Conservation (phyloP, 106 monocot genomes). For the Amphibolis antarctica region DNA sequence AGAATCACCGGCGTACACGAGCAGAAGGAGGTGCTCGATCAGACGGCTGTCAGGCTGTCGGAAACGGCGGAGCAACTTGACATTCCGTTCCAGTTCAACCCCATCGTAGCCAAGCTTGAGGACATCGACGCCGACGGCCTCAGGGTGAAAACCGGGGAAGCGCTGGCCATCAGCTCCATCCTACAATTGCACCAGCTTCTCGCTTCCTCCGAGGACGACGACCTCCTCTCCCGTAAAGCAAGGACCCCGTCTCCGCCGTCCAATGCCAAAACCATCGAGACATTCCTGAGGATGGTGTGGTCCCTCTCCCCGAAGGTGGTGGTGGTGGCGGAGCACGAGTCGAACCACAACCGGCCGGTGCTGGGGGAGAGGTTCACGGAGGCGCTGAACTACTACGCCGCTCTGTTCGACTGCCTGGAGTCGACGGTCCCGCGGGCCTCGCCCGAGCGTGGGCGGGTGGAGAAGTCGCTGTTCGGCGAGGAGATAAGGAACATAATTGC, state of each 20-base stretch:
- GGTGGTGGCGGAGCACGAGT: constrained; percentile 71
- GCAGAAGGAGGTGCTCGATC: constrained; percentile 10
- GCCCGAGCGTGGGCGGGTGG: constrained; percentile 40
- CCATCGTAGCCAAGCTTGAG: constrained; percentile 11
- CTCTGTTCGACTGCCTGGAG: constrained; percentile 85
- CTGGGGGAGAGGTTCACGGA: constrained; percentile 68
- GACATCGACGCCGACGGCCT: constrained; percentile 11
- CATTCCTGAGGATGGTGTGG: constrained; percentile 40
- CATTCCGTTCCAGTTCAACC: constrained; percentile 27
- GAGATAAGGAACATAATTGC: constrained; percentile 61
- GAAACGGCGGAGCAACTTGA: constrained; percentile 19
- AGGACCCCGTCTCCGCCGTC: neutral
- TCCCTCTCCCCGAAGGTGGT: constrained; percentile 60
- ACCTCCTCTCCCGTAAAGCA: neutral
- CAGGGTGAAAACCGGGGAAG: constrained; percentile 20
- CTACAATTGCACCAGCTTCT: constrained; percentile 18
- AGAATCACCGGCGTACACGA: constrained; percentile 20
- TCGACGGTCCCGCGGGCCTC: constrained; percentile 27
- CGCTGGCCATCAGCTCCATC: constrained; percentile 15
- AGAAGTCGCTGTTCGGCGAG: constrained; percentile 52
- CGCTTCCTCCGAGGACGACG: constrained; percentile 5
- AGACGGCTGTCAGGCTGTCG: constrained; percentile 8
- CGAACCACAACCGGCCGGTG: constrained; percentile 47
- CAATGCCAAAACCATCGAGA: constrained; percentile 21
- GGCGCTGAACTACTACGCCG: constrained; percentile 82